Conservation (phyloP, 2,329 filamentous ascomycete genomes). For the Aureobasidium mangrovei region DNA sequence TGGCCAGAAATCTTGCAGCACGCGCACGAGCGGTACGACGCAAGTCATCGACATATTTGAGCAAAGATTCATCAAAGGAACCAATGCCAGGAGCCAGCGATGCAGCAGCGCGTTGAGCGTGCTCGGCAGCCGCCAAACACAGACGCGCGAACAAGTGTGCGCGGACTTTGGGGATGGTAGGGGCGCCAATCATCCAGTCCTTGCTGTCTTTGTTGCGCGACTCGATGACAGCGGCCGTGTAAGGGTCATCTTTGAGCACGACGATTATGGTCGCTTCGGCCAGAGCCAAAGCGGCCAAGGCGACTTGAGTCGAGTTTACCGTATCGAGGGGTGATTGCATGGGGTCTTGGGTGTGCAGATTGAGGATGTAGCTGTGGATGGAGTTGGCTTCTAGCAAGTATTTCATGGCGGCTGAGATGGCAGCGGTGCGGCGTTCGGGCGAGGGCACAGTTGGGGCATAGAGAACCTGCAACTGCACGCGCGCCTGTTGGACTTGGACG, state of each 20-base stretch:
- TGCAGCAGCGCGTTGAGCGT: constrained; percentile 63
- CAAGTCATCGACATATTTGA: constrained; percentile 69
- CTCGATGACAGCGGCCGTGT: constrained; percentile 72
- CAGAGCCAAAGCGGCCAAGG: constrained; percentile 54
- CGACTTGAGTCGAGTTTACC: constrained; percentile 35
- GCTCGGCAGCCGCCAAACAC: constrained; percentile 79
- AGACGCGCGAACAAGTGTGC: constrained; percentile 80
- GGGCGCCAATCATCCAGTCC: constrained; percentile 94
- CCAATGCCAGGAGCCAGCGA: constrained; percentile 35
- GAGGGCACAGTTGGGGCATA: constrained; percentile 51
- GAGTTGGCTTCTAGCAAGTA: constrained; percentile 69
- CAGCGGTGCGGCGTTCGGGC: constrained; percentile 57
- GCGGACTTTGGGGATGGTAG: constrained; percentile 79
- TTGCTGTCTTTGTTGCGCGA: constrained; percentile 72
- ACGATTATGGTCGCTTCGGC: constrained; percentile 86
- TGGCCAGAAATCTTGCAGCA: constrained; percentile 81
- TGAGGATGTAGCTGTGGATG: constrained; percentile 61
- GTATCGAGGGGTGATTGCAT: constrained; percentile 28
- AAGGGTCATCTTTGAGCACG: constrained; percentile 90
- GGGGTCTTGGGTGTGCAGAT: constrained; percentile 21
- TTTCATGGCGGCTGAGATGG: constrained; percentile 66
- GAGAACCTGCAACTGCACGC: constrained; percentile 62
- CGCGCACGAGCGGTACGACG: constrained; percentile 68
- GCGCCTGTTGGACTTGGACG: constrained; percentile 62
- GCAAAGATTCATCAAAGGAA: constrained; percentile 56